Conservation (phyloP, 2,329 filamentous ascomycete species). For the Aspergillus tanneri region DNA sequence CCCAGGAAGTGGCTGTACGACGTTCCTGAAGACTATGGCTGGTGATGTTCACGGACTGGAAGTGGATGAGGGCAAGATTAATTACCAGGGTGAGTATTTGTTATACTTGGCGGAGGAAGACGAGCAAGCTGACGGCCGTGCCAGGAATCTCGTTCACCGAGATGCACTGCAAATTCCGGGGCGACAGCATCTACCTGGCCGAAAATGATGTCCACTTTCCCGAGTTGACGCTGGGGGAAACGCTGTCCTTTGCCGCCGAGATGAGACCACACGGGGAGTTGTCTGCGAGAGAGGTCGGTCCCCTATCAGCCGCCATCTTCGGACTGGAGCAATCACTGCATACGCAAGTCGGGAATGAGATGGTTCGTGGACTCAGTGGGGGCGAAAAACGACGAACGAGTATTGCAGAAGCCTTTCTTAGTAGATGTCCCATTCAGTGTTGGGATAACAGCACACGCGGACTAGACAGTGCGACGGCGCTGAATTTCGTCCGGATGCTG, state of each 20-base stretch:
- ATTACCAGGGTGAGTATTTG: neutral
- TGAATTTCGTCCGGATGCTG: slow-evolving; percentile 53
- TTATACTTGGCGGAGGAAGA: neutral
- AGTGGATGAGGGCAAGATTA: neutral
- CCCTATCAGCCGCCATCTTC: slow-evolving; percentile 10
- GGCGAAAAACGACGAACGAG: slow-evolving; percentile 9
- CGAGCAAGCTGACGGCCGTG: neutral
- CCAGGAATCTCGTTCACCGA: slow-evolving; percentile 36
- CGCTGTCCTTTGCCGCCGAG: slow-evolving; percentile 68
- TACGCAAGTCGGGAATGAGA: slow-evolving; percentile 16
- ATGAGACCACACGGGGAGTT: slow-evolving; percentile 38
- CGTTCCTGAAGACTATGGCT: slow-evolving; percentile 54
- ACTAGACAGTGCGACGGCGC: slow-evolving; percentile 49
- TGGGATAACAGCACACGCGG: slow-evolving; percentile 46
- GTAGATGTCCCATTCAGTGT: neutral
- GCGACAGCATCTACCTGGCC: slow-evolving; percentile 78
- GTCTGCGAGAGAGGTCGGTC: slow-evolving; percentile 8
- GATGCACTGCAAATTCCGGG: slow-evolving; percentile 32
- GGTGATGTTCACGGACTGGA: neutral
- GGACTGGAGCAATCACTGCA: slow-evolving; percentile 12
- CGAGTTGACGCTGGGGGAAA: slow-evolving; percentile 70
- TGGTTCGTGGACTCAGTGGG: slow-evolving; percentile 17
- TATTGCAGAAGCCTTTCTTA: slow-evolving; percentile 13
- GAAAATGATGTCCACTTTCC: slow-evolving; percentile 78
- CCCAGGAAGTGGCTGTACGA: slow-evolving; percentile 61